phyloP scores from a whole-genome alignment of 2,329 filamentous ascomycete species.

The Trichoderma sp. region DNA sequence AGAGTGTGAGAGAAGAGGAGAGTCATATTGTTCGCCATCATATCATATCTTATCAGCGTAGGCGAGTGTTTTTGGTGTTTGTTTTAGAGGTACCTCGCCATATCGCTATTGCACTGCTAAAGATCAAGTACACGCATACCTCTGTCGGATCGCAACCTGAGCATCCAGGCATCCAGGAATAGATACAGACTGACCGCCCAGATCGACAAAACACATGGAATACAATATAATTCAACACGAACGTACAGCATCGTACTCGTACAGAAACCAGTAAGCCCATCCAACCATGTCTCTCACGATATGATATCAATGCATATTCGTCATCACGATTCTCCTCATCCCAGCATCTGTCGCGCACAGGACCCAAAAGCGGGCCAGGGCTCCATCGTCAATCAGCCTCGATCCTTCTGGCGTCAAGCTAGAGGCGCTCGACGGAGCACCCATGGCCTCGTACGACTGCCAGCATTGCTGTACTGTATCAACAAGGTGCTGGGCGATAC shows the following conservation, averaged over 20 bases:
- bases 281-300: neutral
- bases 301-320: neutral
- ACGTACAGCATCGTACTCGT: neutral
- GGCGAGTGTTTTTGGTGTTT: neutral
- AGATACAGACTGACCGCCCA: neutral
- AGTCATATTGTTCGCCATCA: neutral
- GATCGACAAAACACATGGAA: neutral
- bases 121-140: neutral
- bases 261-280: neutral
- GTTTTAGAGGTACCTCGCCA: neutral
- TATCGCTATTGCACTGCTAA: neutral
- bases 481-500: neutral
- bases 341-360: neutral
- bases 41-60: neutral
- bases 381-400: slow-evolving; percentile 19
- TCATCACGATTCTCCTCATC: neutral
- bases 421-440: slow-evolving; percentile 3
- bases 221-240: neutral
- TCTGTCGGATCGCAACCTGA: neutral
- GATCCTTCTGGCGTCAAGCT: slow-evolving; percentile 18
- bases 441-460: slow-evolving; percentile 4
- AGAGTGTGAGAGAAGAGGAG: neutral
- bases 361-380: slow-evolving; percentile 9
- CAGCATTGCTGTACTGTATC: neutral
- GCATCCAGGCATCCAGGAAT: neutral